Percentiles rank a stretch among this genome's conserved stretches.
These are phyloP conservation scores for Thermomyces lanuginosus DNA, from an alignment of 2,329 filamentous ascomycete genomes.

Conservation along the genomic window DNA sequence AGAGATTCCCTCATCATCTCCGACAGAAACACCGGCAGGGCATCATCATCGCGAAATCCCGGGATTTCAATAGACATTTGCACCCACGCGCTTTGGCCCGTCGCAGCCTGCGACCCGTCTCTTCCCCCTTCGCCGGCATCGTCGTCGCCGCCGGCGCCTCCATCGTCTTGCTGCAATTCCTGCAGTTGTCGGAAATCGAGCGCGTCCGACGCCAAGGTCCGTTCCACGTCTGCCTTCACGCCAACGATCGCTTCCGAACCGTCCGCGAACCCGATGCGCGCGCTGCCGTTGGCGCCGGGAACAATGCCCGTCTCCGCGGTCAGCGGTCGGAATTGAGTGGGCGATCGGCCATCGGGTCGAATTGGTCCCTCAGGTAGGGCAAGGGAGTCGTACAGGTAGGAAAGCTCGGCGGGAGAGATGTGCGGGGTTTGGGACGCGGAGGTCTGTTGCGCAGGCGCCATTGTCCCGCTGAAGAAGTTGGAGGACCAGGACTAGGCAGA, in stretches of 20 bases:
- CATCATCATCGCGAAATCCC: constrained; percentile 78
- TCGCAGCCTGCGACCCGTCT: constrained; percentile 10
- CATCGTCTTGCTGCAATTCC: constrained; percentile 13
- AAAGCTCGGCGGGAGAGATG: constrained; percentile 88
- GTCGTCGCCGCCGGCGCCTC: constrained; percentile 7
- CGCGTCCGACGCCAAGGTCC: constrained; percentile 34
- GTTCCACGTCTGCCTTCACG: constrained; percentile 86
- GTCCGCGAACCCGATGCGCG: constrained; percentile 83
- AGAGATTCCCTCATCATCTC: constrained; percentile 82
- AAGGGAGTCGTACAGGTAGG: constrained; percentile 83
- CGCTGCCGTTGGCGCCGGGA: constrained; percentile 78
- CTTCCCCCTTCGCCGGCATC: constrained; percentile 13
- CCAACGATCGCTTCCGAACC: constrained; percentile 93
- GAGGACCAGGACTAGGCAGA: not conserved
- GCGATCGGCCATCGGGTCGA: constrained; percentile 67
- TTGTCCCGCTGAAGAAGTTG: constrained; percentile 15
- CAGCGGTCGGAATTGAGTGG: constrained; percentile 79
- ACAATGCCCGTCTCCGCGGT: constrained; percentile 81
- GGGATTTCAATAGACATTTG: constrained; percentile 87
- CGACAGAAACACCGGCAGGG: constrained; percentile 68
- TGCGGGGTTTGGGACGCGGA: constrained; percentile 36
- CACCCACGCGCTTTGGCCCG: constrained; percentile 54
- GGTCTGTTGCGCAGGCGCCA: constrained; percentile 50
- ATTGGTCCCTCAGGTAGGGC: constrained; percentile 57
- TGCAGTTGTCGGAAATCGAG: constrained; percentile 26